Evolutionary conservation across 176 grass and related monocot species (phyloP), one percentile per base, ranked within the genome.

Genomic region (Avena insularis): DNA sequence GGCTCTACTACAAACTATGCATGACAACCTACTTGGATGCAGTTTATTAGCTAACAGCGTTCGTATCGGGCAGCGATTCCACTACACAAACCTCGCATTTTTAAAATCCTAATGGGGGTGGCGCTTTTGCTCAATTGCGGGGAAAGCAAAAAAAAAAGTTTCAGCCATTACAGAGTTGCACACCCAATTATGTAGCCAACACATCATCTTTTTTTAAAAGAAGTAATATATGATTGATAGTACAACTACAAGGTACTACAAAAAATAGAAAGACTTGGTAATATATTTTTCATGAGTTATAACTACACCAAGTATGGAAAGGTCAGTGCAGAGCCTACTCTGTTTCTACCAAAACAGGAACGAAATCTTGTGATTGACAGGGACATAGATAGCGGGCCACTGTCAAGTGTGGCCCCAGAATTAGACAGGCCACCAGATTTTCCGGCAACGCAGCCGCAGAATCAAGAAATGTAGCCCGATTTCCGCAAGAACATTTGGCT

Each of bases 361-460:
- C 69, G 81, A 77, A 88, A 85, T 85, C 86, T 49, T 65, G 82
- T 65, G 86, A 88, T 78, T 85, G 86, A 85, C 71, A 82, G 66
- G 55, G 86, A 91, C 76, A 86, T 43, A 43, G 40, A 43, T 48
- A 17, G 36, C 36, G 69, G 89, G 43, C n/a, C 65, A 85, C 2
- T 33, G 12, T 10, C 16, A 55, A 53, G 47, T 13, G 47, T 14
- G 19, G 3, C 69, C 47, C 33, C 9, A 73, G 46, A 74, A 85
- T 50, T 36, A 13, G 38, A 66, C 69, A 38, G 57, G 10, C 7
- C 59, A 2, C 57, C 58, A 58, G 14, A 50, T 40, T 69, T 59
- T 17, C 69, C 12, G 59, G 70, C 35, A 70, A 60, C 20, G 4
- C 40, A 1, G 48, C 2, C 75, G 72, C 20, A 1, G 55, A 77